These are phyloP conservation scores for Aspergillus calidoustus DNA, from an alignment of 2,329 filamentous ascomycete species.

Conservation along the genomic window DNA sequence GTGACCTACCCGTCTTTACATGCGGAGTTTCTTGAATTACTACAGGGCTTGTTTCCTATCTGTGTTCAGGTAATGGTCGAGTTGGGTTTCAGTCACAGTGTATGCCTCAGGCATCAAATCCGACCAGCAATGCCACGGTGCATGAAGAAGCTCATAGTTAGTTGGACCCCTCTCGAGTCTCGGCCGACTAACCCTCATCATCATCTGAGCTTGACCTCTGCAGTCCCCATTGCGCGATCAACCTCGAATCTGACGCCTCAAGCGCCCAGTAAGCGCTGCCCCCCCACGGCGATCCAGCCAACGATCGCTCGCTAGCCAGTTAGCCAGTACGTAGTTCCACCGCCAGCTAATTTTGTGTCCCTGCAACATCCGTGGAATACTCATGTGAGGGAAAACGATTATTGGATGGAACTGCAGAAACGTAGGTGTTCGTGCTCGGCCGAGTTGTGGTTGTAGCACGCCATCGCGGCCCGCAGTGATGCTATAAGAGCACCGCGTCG, in stretches of 20 bases:
- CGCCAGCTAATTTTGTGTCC: background rate
- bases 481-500: slow-evolving; percentile 22
- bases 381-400: background rate
- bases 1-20: too few species aligned
- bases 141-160: too few species aligned
- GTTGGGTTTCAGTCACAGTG: too few species aligned
- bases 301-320: background rate
- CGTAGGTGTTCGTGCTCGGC: background rate
- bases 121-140: too few species aligned
- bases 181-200: too few species aligned
- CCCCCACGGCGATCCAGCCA: background rate
- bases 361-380: background rate
- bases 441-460: slow-evolving; percentile 30
- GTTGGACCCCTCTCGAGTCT: too few species aligned
- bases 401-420: background rate
- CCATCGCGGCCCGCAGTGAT: slow-evolving; percentile 44
- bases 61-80: too few species aligned
- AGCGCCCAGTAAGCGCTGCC: background rate
- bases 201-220: too few species aligned
- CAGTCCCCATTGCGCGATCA: background rate
- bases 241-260: background rate
- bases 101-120: too few species aligned
- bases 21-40: too few species aligned
- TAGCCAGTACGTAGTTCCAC: background rate
- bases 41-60: too few species aligned